Conservation (phyloP, 495 filamentous ascomycete genomes). For the Penicillium subrubescens region DNA sequence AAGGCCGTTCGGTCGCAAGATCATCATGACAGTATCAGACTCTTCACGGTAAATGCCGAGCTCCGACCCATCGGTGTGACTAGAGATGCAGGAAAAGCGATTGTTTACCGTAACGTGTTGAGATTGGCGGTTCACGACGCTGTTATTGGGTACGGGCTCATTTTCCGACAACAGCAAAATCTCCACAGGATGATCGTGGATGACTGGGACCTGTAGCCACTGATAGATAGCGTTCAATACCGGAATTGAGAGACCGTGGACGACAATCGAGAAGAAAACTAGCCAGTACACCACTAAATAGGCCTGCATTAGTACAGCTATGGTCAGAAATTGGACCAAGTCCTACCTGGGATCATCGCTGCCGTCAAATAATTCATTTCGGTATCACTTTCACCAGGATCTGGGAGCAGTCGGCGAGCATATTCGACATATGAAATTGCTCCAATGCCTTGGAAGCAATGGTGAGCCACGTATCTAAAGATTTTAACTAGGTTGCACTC, state of each 20-base stretch:
- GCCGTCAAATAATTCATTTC: constrained; percentile 55
- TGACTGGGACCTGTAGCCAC: constrained; percentile 43
- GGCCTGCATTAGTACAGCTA: not conserved
- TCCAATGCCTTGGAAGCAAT: constrained; percentile 29
- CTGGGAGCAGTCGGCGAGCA: constrained; percentile 55
- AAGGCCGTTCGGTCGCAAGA: not conserved
- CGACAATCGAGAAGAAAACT: constrained; percentile 58
- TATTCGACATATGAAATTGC: constrained; percentile 51
- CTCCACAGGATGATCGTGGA: constrained; percentile 56
- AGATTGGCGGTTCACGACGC: constrained; percentile 48
- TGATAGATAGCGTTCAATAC: constrained; percentile 50
- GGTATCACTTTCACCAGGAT: constrained; percentile 48
- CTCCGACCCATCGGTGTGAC: not conserved
- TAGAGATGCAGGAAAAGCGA: constrained; percentile 45
- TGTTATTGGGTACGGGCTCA: constrained; percentile 54
- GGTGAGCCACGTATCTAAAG: constrained; percentile 2
- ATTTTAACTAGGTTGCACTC: not conserved
- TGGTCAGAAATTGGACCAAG: not conserved
- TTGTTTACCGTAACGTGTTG: constrained; percentile 54
- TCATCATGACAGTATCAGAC: constrained; percentile 3
- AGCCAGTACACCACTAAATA: constrained; percentile 57
- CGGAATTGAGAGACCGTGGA: constrained; percentile 61
- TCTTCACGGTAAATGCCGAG: not conserved
- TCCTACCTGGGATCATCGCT: constrained; percentile 47
- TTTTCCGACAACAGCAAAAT: constrained; percentile 51